Evolutionary conservation across 2,329 filamentous ascomycete genomes (phyloP), one percentile per base, ranked within the genome.

Genomic region (Talaromyces sp.): DNA sequence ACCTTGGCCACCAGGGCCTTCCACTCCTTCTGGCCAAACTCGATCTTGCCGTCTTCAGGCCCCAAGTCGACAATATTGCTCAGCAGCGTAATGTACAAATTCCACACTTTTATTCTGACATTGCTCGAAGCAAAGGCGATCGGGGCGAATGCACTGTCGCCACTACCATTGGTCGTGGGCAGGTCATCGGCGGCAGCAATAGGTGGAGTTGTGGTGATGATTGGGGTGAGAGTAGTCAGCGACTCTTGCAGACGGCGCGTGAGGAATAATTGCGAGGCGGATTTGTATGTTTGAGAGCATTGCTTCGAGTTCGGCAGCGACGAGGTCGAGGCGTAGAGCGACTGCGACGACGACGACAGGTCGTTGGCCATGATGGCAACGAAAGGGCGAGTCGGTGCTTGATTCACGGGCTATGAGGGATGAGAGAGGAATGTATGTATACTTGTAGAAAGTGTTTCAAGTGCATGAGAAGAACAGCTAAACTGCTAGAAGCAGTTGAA

Each of bases 71-170:
- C 82, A 65, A 97, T 89, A 44, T 92, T 90, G 78, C 97, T 96
- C 65, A 98, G 82, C 57, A 97, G 89, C 18, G 93, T 96, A 66
- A 98, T 84, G 74, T 98, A 99, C 70, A 99, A 83, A 75, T 92
- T 96, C 95, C 95, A 99, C 65, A 98, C 89, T 77, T 98, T 99
- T 75, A 96, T 89, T 66, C 93, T 84, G 61, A 91, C 95, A 34
- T 88, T 90, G 67, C 89, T 87, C 50, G 90, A 93, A 59, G 92
- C 92, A 65, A 84, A 86, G 59, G 91, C 89, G 59, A 97, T 87
- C 4, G 92, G 91, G 31, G 92, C 89, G 31, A 85, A 80, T 61
- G 87, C 83, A 16, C 4, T 40, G 56, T 82, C 79, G 23, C 74
- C 80, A 61, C 82, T 77, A 33, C 79, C 78, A 65, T 79, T 79